These are phyloP conservation scores for Tetracladium marchalianum DNA, from an alignment of 495 filamentous ascomycete species.

Conservation along the genomic window DNA sequence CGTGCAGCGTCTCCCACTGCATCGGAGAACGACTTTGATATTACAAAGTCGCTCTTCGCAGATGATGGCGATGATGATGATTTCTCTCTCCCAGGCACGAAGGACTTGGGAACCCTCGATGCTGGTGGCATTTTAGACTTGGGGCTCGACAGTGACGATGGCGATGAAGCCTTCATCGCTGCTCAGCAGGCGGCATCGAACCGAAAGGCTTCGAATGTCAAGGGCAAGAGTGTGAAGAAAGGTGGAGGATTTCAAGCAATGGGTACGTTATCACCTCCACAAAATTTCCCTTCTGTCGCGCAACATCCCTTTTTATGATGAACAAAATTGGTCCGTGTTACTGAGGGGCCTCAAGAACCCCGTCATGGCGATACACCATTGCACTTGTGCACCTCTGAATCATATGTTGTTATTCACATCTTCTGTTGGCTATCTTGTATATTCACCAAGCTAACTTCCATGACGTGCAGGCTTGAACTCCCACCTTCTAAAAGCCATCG, in stretches of 20 bases:
- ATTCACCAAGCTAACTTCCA: no score
- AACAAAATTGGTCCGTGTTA: no score
- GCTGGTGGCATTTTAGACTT: constrained; percentile 36
- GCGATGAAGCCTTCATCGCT: constrained; percentile 84
- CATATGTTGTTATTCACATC: no score
- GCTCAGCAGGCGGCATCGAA: constrained; percentile 74
- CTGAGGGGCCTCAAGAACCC: no score
- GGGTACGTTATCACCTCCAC: constrained; percentile 38
- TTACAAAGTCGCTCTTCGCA: constrained; percentile 68
- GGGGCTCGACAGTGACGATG: constrained; percentile 49
- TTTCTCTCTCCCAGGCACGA: constrained; percentile 30
- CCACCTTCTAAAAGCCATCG: constrained; percentile 77
- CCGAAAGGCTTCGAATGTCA: constrained; percentile 69
- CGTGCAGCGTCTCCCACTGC: constrained; percentile 68
- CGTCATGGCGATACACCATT: no score
- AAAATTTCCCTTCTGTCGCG: not conserved
- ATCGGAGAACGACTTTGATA: constrained; percentile 90
- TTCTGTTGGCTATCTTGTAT: not conserved
- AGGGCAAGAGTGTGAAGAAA: constrained; percentile 81
- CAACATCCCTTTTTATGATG: no score
- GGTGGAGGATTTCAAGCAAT: constrained; percentile 94
- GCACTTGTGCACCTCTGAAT: not conserved
- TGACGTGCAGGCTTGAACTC: constrained; percentile 51
- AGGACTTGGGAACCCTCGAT: constrained; percentile 30
- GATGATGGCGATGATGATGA: constrained; percentile 32